Base-by-base conservation (phyloP, 2,329 filamentous ascomycete genomes). In the Hypoxylon sp. region DNA sequence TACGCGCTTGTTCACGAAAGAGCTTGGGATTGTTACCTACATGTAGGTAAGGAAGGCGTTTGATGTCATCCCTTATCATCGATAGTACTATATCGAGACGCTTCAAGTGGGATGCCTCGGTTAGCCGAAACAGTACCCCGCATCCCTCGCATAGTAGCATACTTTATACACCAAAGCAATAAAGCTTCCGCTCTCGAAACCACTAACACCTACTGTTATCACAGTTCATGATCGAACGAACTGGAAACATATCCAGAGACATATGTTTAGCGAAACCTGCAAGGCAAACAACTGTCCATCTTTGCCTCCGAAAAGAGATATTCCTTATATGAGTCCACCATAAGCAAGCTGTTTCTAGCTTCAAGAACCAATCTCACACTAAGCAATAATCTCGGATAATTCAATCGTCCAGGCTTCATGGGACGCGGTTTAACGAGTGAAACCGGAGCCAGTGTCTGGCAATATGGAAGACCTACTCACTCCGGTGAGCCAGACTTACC, bases 391-490 rank as follows among this genome's bases (percentile, higher is more conserved):
- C 14, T 21, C 45, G 30, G 50, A 59, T 63, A 56, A 59, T 60
- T 37, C 52, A 32, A 58, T 62, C 7, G n/a, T 50, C 12, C 12
- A 27, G 25, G 12, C 2, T 14, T 11, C 16, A 43, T 48, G 21
- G 30, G 43, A 29, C 37, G n/a, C 41, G 47, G 5, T 32, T 53
- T 32, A 46, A 69, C 39, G 34, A 58, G 63, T 59, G 54, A 51
- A 43, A 41, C 23, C 14, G 11, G 23, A 5, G 9, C 25, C 16
- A 25, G 43, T 16, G 2, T 23, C 54, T 9, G 14, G 16, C 37
- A 61, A 41, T 27, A 90, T 89, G 87, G 86, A 88, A 60, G 82
- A 82, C 27, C 77, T 89, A 25, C 77, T 89, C 62, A 86, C 80
- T 8, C 85, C 83, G 1, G 80, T 87, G 70, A 86, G 83, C 79